phyloP scores from a whole-genome alignment of 2,329 filamentous ascomycete species.

The Aspergillus oerlinghausenensis region DNA sequence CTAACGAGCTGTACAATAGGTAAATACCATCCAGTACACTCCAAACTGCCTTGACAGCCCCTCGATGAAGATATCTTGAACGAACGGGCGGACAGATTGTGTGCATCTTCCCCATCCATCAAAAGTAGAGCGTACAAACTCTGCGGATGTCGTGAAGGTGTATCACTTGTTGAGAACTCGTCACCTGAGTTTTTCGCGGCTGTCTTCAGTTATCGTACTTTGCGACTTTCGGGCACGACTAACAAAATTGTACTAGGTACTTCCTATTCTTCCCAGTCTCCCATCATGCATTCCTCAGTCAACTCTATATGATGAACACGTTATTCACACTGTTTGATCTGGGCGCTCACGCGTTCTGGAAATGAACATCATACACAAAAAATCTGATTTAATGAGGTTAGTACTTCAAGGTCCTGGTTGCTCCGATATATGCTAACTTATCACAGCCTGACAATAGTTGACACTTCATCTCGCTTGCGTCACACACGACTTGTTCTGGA shows the following conservation, averaged over 20 bases:
- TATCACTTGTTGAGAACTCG: conserved; percentile 65
- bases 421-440: conserved; percentile 27
- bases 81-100: conserved; percentile 66
- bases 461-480: conserved; percentile 24
- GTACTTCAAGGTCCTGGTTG: conserved; percentile 12
- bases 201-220: conserved; percentile 15
- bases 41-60: conserved; percentile 14
- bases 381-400: conserved; percentile 69
- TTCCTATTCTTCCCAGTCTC: conserved; percentile 9
- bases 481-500: conserved; percentile 19
- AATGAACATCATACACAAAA: conserved; percentile 61
- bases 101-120: conserved; percentile 48
- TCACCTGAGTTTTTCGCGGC: conserved; percentile 52
- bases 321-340: conserved; percentile 70
- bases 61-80: conserved; percentile 60
- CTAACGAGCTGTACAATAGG: conserved; percentile 31
- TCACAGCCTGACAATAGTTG: conserved; percentile 40
- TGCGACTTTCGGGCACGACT: conserved; percentile 14
- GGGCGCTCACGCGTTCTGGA: conserved; percentile 47
- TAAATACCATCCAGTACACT: conserved; percentile 23
- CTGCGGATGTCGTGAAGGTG: conserved; percentile 51
- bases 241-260: conserved; percentile 25
- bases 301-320: conserved; percentile 57
- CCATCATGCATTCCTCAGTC: conserved; percentile 21
- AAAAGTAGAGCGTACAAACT: conserved; percentile 61